Percentiles rank a stretch among this genome's conserved stretches.
Conservation (phyloP, 1,284 basidiomycete species). For the Singerocomus inundabilis region DNA sequence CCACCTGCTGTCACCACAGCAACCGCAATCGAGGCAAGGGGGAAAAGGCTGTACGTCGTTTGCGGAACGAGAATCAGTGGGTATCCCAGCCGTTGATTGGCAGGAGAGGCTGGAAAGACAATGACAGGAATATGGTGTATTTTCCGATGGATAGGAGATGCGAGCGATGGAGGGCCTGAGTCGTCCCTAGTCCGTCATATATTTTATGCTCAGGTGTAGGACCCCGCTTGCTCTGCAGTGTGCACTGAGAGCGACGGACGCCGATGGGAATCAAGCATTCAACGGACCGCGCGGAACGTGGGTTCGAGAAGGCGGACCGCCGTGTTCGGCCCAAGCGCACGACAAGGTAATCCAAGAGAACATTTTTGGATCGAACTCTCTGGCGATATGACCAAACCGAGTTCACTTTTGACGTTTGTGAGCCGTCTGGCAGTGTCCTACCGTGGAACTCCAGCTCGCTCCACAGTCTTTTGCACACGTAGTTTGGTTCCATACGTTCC, state of each 20-base stretch:
- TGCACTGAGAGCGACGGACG: background rate
- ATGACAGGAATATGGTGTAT: background rate
- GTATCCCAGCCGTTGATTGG: background rate
- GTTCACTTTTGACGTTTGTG: conserved; percentile 5
- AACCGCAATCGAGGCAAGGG: conserved; percentile 7
- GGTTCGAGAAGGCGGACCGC: conserved; percentile 3
- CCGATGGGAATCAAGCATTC: conserved; percentile 7
- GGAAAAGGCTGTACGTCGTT: background rate
- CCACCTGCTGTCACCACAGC: background rate
- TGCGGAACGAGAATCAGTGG: conserved; percentile 5
- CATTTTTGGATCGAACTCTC: background rate
- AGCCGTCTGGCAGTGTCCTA: background rate
- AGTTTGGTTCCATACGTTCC: conserved; percentile 1
- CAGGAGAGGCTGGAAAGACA: background rate
- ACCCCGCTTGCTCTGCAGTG: background rate
- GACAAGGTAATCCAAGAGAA: background rate
- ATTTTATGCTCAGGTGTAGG: background rate
- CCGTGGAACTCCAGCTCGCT: background rate
- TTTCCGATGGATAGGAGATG: conserved; percentile 2
- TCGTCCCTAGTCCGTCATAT: background rate
- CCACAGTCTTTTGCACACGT: background rate
- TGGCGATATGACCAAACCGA: conserved; percentile 1
- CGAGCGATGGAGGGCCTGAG: background rate
- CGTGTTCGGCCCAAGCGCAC: background rate
- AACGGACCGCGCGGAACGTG: conserved; percentile 1